These are phyloP conservation scores for Rhytidhysteron rufulum DNA, from an alignment of 2,329 filamentous ascomycete genomes.

Conservation along the genomic window DNA sequence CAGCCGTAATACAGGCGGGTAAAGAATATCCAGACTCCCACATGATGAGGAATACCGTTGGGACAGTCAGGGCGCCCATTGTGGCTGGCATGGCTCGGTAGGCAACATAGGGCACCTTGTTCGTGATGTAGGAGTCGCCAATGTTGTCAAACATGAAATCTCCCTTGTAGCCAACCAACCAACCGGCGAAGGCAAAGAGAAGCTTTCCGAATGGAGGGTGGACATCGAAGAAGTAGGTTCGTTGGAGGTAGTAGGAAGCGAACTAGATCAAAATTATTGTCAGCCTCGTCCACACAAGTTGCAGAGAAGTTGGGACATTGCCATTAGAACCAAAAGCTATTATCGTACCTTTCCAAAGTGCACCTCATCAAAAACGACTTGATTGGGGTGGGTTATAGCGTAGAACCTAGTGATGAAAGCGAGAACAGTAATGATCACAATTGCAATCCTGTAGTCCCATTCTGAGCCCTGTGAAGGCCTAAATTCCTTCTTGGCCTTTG, in stretches of 20 bases:
- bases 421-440: slow-evolving; percentile 72
- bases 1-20: slow-evolving; percentile 82
- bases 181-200: slow-evolving; percentile 93
- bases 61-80: slow-evolving; percentile 86
- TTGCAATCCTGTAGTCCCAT: slow-evolving; percentile 78
- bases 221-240: slow-evolving; percentile 99
- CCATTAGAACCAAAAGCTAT: neutral
- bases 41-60: slow-evolving; percentile 96
- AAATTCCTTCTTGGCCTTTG: slow-evolving; percentile 31
- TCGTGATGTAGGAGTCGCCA: slow-evolving; percentile 93
- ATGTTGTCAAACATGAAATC: slow-evolving; percentile 99
- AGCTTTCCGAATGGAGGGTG: slow-evolving; percentile 98
- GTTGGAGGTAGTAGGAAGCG: slow-evolving; percentile 77
- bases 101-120: slow-evolving; percentile 96
- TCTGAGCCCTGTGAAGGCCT: slow-evolving; percentile 52
- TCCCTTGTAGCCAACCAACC: slow-evolving; percentile 95
- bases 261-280: too few relatives aligned
- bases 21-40: slow-evolving; percentile 99
- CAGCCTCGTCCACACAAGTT: slow-evolving; percentile 11
- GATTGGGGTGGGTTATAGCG: slow-evolving; percentile 90
- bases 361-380: slow-evolving; percentile 98
- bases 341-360: slow-evolving; percentile 92
- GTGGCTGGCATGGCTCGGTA: slow-evolving; percentile 91
- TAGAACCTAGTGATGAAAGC: slow-evolving; percentile 93
- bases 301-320: neutral